Evolutionary conservation across 768 basidiomycete species (phyloP).

Genomic region (Agrocybe praecox): DNA sequence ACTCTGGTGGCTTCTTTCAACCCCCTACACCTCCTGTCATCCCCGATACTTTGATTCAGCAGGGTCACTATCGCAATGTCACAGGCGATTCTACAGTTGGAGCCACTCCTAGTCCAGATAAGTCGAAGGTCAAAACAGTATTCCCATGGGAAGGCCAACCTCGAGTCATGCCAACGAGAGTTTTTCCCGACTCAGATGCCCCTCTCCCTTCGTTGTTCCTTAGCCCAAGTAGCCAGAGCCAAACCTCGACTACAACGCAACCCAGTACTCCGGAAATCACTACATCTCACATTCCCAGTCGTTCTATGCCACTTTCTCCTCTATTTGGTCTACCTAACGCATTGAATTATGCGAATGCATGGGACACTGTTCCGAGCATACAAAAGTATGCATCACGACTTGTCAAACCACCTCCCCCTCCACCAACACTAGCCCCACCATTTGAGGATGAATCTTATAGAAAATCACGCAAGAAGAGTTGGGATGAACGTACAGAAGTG

Average conservation of each 20-base stretch:
- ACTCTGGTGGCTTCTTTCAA: conserved; percentile 57
- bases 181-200: conserved; percentile 70
- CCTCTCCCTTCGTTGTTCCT: conserved; percentile 51
- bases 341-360: conserved; percentile 76
- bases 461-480: conserved; percentile 37
- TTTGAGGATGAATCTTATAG: conserved; percentile 49
- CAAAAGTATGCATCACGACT: conserved; percentile 71
- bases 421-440: conserved; percentile 44
- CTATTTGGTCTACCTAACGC: conserved; percentile 55
- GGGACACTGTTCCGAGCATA: conserved; percentile 84
- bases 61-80: conserved; percentile 76
- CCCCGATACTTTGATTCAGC: conserved; percentile 64
- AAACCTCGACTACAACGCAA: conserved; percentile 32
- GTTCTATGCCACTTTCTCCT: conserved; percentile 37
- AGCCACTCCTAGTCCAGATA: conserved; percentile 62
- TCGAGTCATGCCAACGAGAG: conserved; percentile 64
- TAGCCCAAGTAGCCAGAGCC: conserved; percentile 35
- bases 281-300: conserved; percentile 13
- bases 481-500: conserved; percentile 61
- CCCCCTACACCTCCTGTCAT: conserved; percentile 62
- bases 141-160: conserved; percentile 96
- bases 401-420: conserved; percentile 48
- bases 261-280: conserved; percentile 39
- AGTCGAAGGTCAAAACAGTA: conserved; percentile 68
- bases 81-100: conserved; percentile 47